phyloP scores from a whole-genome alignment of 2,329 filamentous ascomycete genomes.

The Cytospora piceicola region DNA sequence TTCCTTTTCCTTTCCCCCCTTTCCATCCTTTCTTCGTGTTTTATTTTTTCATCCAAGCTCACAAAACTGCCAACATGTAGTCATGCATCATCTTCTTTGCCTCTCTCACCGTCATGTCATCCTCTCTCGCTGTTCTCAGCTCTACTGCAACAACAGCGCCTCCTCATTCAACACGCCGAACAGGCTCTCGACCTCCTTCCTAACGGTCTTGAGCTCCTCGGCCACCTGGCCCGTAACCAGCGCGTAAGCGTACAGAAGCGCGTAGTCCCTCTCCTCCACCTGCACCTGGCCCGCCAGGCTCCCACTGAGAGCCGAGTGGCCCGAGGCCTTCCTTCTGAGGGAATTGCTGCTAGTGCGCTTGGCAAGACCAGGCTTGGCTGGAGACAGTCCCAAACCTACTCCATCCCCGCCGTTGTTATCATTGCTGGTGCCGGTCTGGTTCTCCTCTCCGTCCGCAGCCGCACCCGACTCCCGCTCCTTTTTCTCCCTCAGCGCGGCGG shows the following conservation, averaged over 20 bases:
- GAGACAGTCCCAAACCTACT: background rate
- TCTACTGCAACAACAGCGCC: constrained; percentile 58
- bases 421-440: constrained; percentile 8
- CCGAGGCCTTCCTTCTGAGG: constrained; percentile 31
- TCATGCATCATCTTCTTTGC: background rate
- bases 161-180: constrained; percentile 68
- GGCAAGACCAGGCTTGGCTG: background rate
- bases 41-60: background rate
- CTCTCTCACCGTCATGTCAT: background rate
- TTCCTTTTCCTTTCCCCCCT: background rate
- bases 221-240: constrained; percentile 70
- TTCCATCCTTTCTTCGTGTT: background rate
- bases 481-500: constrained; percentile 46
- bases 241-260: constrained; percentile 88
- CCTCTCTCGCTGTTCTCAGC: too few relatives aligned
- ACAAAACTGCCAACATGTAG: background rate
- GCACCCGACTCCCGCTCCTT: constrained; percentile 39
- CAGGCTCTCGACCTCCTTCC: constrained; percentile 63
- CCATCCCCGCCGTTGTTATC: constrained; percentile 6
- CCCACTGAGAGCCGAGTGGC: constrained; percentile 32
- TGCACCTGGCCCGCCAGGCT: constrained; percentile 41
- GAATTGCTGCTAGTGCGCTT: constrained; percentile 23
- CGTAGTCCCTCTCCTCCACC: constrained; percentile 80
- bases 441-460: background rate
- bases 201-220: constrained; percentile 64